Conservation (phyloP, 1,139 yeast genomes). For the Arxiozyma bovina region DNA sequence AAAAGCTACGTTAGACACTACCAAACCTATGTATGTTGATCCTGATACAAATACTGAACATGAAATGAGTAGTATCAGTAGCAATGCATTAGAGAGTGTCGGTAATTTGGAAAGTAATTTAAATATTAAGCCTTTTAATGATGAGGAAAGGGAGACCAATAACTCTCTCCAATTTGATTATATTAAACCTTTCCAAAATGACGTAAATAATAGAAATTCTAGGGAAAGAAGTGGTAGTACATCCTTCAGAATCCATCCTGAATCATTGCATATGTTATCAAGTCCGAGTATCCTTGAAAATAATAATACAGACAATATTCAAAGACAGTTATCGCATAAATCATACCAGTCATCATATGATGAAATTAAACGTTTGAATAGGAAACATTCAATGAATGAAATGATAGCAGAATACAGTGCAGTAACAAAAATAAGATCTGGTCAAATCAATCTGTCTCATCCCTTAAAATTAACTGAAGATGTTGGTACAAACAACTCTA, state of each 20-base stretch:
- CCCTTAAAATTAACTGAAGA: constrained; percentile 26
- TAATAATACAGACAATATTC: background rate
- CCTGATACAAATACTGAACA: background rate
- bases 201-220: background rate
- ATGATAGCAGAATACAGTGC: constrained; percentile 54
- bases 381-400: constrained; percentile 42
- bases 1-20: background rate
- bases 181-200: constrained; percentile 2
- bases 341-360: background rate
- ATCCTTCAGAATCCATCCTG: background rate
- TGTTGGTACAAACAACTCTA: constrained; percentile 19
- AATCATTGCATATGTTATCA: constrained; percentile 3
- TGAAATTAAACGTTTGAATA: constrained; percentile 1
- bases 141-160: background rate
- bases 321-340: background rate
- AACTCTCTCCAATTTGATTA: background rate
- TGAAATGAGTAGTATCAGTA: constrained; percentile 8
- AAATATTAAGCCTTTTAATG: background rate
- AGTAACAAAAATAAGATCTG: constrained; percentile 24
- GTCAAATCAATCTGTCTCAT: constrained; percentile 23
- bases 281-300: constrained; percentile 7
- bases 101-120: background rate
- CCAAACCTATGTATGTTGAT: background rate
- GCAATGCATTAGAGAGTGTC: constrained; percentile 1
- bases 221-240: background rate